These are phyloP conservation scores for Prillingera fragicola DNA, from an alignment of 1,284 basidiomycete species.

Conservation along the genomic window DNA sequence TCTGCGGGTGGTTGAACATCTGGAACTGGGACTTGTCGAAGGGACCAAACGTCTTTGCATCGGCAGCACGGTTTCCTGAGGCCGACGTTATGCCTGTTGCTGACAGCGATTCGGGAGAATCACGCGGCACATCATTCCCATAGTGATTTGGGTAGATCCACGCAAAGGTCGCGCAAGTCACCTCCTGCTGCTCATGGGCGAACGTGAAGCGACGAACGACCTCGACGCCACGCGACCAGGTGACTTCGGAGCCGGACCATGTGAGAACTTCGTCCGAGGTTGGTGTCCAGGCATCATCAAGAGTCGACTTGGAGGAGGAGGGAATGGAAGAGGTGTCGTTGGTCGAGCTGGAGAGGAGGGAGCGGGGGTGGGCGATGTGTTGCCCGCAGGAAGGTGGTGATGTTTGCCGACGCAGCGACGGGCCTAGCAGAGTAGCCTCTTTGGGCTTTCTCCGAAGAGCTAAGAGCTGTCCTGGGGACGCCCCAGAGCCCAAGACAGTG, in stretches of 20 bases:
- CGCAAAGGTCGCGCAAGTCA: slow-evolving; percentile 71
- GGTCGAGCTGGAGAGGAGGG: neutral
- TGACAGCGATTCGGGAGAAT: too few relatives aligned
- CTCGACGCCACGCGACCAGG: slow-evolving; percentile 64
- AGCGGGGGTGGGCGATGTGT: slow-evolving; percentile 4
- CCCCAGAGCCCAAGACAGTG: slow-evolving; percentile 25
- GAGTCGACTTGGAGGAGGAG: neutral
- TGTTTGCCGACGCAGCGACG: too few relatives aligned
- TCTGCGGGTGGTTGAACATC: slow-evolving; percentile 14
- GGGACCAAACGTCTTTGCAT: slow-evolving; percentile 37
- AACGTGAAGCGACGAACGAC: slow-evolving; percentile 71
- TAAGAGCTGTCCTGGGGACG: slow-evolving; percentile 28
- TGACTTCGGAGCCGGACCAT: slow-evolving; percentile 65
- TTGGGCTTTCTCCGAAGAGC: too few relatives aligned
- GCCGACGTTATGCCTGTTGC: too few relatives aligned
- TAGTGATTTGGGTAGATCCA: too few relatives aligned
- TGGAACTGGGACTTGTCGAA: slow-evolving; percentile 40
- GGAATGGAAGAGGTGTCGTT: neutral
- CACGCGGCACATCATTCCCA: too few relatives aligned
- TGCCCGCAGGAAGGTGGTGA: neutral
- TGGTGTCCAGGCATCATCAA: slow-evolving; percentile 1
- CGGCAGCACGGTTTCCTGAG: too few relatives aligned
- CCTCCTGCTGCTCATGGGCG: slow-evolving; percentile 60
- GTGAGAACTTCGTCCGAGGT: slow-evolving; percentile 54
- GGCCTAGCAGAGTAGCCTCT: too few relatives aligned